Conservation (phyloP, 768 basidiomycete genomes). For the Boletus reticulatus region DNA sequence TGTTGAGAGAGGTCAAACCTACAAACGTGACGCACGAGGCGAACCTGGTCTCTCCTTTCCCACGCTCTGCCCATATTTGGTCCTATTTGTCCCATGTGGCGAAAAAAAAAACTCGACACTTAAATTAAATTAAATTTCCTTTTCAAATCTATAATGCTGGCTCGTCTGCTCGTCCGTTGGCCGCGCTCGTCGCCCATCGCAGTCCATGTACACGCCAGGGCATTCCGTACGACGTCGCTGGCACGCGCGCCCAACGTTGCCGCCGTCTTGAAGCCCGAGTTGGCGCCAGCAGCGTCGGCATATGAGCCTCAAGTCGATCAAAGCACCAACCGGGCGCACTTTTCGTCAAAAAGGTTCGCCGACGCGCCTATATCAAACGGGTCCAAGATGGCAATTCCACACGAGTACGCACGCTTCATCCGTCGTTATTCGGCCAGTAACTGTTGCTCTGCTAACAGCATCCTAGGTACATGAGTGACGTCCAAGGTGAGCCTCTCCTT, state of each 20-base stretch:
- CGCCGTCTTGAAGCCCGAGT: slow-evolving; percentile 8
- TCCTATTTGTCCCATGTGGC: slow-evolving; percentile 20
- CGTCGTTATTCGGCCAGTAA: neutral
- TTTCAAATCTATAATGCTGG: slow-evolving; percentile 9
- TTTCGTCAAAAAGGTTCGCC: slow-evolving; percentile 26
- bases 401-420: slow-evolving; percentile 36
- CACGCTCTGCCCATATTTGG: slow-evolving; percentile 21
- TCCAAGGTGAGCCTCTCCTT: slow-evolving; percentile 37
- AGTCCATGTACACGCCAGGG: slow-evolving; percentile 10
- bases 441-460: slow-evolving; percentile 19
- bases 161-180: slow-evolving; percentile 26
- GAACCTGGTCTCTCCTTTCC: slow-evolving; percentile 17
- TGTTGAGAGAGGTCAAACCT: slow-evolving; percentile 15
- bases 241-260: slow-evolving; percentile 8
- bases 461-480: slow-evolving; percentile 44
- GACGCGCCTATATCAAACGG: slow-evolving; percentile 37
- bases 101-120: too few species aligned
- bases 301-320: slow-evolving; percentile 14
- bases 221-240: slow-evolving; percentile 13
- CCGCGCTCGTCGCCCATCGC: slow-evolving; percentile 14
- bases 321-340: slow-evolving; percentile 24
- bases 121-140: neutral
- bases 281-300: neutral
- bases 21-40: slow-evolving; percentile 29
- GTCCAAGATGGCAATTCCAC: slow-evolving; percentile 41